Evolutionary conservation across 208 protist genomes (phyloP).

Genomic region (Leishmania tropica): DNA sequence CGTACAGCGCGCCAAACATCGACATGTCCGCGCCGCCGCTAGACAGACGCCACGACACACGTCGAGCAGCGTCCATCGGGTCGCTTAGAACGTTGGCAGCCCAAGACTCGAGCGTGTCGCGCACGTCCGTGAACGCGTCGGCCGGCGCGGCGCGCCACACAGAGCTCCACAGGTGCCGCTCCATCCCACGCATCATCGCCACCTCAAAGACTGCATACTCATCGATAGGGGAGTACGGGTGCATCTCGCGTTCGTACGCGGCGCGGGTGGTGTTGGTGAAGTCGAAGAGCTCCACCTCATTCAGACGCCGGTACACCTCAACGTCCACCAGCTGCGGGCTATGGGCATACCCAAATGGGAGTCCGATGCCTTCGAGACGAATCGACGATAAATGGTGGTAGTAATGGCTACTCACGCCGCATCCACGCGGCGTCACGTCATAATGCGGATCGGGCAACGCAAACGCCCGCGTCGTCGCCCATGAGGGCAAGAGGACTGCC

Average conservation of each 20-base stretch:
- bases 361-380: conserved; percentile 25
- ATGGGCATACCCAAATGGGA: conserved; percentile 33
- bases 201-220: conserved; percentile 29
- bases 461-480: conserved; percentile 20
- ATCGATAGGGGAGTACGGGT: conserved; percentile 27
- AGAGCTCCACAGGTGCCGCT: conserved; percentile 25
- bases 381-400: conserved; percentile 25
- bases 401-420: conserved; percentile 20
- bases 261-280: conserved; percentile 24
- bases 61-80: neutral
- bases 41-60: neutral
- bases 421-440: conserved; percentile 6
- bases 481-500: neutral
- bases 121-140: conserved; percentile 8
- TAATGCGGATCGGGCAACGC: conserved; percentile 9
- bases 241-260: conserved; percentile 35
- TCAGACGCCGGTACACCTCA: conserved; percentile 19
- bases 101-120: conserved; percentile 9
- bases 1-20: conserved; percentile 15
- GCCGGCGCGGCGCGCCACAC: conserved; percentile 1
- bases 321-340: conserved; percentile 27
- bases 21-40: neutral
- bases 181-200: conserved; percentile 20
- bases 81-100: neutral
- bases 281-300: conserved; percentile 31